A percentile compares a stretch with the other conserved stretches of the same genome.
phyloP scores from a whole-genome alignment of 169 alveolate genomes.

The Plasmodium malariae region DNA sequence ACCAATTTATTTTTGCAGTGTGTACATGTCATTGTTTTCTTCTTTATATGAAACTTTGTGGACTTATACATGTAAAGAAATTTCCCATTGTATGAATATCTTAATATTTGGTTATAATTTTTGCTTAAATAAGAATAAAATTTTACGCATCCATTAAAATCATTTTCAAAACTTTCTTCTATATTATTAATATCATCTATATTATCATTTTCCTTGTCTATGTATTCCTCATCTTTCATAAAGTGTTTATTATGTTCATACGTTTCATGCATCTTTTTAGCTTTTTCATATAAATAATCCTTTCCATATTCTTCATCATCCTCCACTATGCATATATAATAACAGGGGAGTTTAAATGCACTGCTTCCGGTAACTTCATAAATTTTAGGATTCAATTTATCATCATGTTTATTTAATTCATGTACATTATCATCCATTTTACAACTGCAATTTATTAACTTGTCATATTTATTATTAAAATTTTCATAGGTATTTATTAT shows the following conservation, averaged over 20 bases:
- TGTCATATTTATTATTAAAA: background rate
- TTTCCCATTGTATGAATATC: conserved; percentile 72
- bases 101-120: conserved; percentile 72
- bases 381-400: background rate
- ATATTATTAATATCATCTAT: conserved; percentile 8
- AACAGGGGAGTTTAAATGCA: conserved; percentile 11
- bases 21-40: conserved; percentile 12
- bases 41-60: conserved; percentile 37
- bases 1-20: conserved; percentile 54
- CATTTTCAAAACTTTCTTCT: conserved; percentile 63
- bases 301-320: conserved; percentile 72
- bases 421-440: background rate
- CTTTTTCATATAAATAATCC: conserved; percentile 70
- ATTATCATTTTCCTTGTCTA: conserved; percentile 16
- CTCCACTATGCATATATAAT: conserved; percentile 49
- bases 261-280: conserved; percentile 55
- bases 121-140: conserved; percentile 66
- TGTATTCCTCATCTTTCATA: conserved; percentile 19
- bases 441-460: background rate
- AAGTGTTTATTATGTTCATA: conserved; percentile 54
- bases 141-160: conserved; percentile 75
- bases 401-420: conserved; percentile 12
- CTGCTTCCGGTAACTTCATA: background rate
- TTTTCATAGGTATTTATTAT: conserved; percentile 2
- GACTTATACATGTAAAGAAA: conserved; percentile 54